Conservation (phyloP, 257 asterid genomes). For the Rubia yunnanensis region DNA sequence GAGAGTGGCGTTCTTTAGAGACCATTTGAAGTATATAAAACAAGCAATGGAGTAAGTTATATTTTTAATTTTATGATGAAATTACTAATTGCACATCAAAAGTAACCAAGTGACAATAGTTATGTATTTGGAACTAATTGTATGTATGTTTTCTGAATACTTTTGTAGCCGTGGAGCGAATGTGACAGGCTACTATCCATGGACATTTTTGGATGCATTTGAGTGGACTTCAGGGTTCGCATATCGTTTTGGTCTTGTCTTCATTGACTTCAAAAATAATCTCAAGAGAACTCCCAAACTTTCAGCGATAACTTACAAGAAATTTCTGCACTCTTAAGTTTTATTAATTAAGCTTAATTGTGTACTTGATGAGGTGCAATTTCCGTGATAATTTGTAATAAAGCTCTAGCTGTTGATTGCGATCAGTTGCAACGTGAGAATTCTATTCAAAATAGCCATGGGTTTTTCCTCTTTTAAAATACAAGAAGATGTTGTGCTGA, state of each 20-base stretch:
- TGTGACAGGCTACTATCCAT: conserved; percentile 37
- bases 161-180: conserved; percentile 10
- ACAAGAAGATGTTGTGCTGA: no score
- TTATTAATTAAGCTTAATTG: no score
- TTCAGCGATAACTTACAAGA: conserved; percentile 26
- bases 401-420: neutral
- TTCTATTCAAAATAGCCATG: no score
- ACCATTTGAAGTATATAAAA: conserved; percentile 17
- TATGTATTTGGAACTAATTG: neutral
- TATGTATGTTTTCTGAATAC: neutral
- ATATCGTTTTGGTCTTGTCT: conserved; percentile 28
- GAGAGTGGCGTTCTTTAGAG: conserved; percentile 13
- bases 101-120: neutral
- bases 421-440: neutral
- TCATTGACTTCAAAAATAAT: conserved; percentile 19
- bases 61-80: neutral
- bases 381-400: neutral
- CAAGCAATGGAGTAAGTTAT: conserved; percentile 40
- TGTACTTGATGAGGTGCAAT: neutral
- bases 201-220: conserved; percentile 38
- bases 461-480: no score
- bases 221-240: conserved; percentile 35
- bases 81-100: neutral
- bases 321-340: conserved; percentile 19
- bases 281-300: conserved; percentile 26